Conservation (phyloP, 345 rosid genomes). For the Aquilaria malaccensis region DNA sequence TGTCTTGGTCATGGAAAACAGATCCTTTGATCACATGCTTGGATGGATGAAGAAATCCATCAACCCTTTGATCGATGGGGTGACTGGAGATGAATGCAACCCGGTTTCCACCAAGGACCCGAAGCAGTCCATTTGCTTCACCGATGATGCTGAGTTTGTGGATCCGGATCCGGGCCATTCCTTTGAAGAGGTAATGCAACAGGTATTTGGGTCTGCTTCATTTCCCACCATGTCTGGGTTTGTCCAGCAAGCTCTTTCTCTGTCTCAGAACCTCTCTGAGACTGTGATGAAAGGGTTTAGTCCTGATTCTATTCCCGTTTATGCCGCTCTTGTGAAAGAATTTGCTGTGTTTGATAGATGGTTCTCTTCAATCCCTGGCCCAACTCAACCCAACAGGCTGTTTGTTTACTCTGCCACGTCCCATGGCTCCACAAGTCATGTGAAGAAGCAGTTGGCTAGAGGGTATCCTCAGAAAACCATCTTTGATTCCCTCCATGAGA, state of each 20-base stretch:
- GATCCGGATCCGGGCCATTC: constrained; percentile 99
- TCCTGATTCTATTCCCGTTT: constrained; percentile 70
- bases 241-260: constrained; percentile 78
- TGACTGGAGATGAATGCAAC: constrained; percentile 86
- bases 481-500: constrained; percentile 80
- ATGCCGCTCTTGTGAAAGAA: constrained; percentile 51
- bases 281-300: constrained; percentile 84
- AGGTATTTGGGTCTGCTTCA: constrained; percentile 68
- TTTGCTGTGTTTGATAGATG: constrained; percentile 87
- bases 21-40: constrained; percentile 88
- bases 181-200: constrained; percentile 73
- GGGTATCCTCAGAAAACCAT: constrained; percentile 95
- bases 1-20: constrained; percentile 80
- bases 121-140: constrained; percentile 58
- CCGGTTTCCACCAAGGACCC: constrained; percentile 42
- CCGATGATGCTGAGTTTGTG: constrained; percentile 81
- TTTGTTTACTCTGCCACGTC: constrained; percentile 91
- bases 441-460: constrained; percentile 56
- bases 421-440: constrained; percentile 90
- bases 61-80: constrained; percentile 70
- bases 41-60: constrained; percentile 93
- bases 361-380: constrained; percentile 97
- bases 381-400: constrained; percentile 91
- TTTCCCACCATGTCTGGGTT: constrained; percentile 89
- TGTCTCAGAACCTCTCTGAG: constrained; percentile 64